phyloP scores from a whole-genome alignment of 139 green algal genomes.

The Astrephomene gubernaculifera region DNA sequence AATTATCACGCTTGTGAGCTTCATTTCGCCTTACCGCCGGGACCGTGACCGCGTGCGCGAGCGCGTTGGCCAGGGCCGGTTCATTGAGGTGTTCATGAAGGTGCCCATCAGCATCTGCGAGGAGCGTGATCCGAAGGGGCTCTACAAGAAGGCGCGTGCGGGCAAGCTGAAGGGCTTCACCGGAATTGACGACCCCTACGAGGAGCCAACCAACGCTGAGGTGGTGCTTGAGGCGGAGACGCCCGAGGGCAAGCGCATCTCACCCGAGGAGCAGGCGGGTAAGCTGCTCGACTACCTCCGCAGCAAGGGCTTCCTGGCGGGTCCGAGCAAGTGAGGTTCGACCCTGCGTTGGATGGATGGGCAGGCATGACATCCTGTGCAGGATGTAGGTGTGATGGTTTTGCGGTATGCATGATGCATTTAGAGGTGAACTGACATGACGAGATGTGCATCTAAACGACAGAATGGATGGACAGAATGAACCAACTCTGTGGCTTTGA shows the following conservation, averaged over 20 bases:
- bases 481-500: no score
- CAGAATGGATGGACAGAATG: no score
- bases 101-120: slow-evolving; percentile 93
- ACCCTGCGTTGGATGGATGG: no score
- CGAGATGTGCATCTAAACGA: no score
- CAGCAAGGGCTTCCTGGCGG: slow-evolving; percentile 52
- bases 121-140: slow-evolving; percentile 92
- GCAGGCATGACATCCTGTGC: no score
- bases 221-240: slow-evolving; percentile 81
- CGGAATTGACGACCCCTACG: slow-evolving; percentile 94
- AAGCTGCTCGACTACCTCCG: slow-evolving; percentile 76
- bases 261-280: slow-evolving; percentile 73
- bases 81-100: slow-evolving; percentile 95
- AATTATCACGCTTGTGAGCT: slow-evolving; percentile 91
- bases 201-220: slow-evolving; percentile 88
- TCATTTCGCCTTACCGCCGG: slow-evolving; percentile 93
- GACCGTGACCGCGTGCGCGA: slow-evolving; percentile 80
- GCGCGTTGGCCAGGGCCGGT: slow-evolving; percentile 72
- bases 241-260: slow-evolving; percentile 63
- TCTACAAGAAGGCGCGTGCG: slow-evolving; percentile 95
- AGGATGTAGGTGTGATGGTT: no score
- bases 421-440: no score
- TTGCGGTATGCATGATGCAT: no score
- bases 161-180: slow-evolving; percentile 95
- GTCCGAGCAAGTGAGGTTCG: not conserved